Conservation (phyloP, 768 basidiomycete genomes). For the Candolleomyces eurysporus region DNA sequence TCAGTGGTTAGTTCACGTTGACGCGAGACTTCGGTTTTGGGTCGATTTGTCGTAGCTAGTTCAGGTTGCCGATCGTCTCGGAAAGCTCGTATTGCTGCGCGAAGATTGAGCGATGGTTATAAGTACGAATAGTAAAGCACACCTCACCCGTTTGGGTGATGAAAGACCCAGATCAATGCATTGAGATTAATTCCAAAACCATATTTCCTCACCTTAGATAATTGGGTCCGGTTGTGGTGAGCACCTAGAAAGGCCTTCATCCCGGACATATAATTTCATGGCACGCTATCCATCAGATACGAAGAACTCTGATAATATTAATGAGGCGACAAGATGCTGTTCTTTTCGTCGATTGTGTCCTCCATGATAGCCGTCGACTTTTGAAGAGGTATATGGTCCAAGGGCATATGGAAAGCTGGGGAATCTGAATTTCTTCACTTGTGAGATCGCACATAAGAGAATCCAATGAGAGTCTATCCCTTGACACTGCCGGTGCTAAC, state of each 20-base stretch:
- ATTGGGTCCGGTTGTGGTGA: not conserved
- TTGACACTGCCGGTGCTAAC: not conserved
- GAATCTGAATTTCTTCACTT: not conserved
- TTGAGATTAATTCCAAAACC: not conserved
- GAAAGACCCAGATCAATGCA: not conserved
- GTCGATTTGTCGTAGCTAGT: not conserved
- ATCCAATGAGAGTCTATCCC: not conserved
- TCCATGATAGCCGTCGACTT: not conserved
- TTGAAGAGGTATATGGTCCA: constrained; percentile 1
- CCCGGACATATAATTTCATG: not conserved
- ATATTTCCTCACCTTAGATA: not conserved
- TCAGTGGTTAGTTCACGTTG: no score
- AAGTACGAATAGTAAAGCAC: not conserved
- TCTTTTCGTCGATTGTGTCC: not conserved
- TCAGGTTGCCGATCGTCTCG: not conserved
- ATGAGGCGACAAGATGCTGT: not conserved
- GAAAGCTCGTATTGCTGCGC: not conserved
- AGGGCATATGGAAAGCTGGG: not conserved
- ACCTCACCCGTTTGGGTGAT: not conserved
- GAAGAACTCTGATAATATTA: not conserved
- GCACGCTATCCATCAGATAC: not conserved
- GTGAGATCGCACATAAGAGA: not conserved
- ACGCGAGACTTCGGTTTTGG: no score
- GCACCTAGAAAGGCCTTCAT: not conserved
- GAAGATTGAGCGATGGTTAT: not conserved